These are phyloP conservation scores for Populus hybrid DNA, from an alignment of 441 rosid genomes.

Conservation along the genomic window DNA sequence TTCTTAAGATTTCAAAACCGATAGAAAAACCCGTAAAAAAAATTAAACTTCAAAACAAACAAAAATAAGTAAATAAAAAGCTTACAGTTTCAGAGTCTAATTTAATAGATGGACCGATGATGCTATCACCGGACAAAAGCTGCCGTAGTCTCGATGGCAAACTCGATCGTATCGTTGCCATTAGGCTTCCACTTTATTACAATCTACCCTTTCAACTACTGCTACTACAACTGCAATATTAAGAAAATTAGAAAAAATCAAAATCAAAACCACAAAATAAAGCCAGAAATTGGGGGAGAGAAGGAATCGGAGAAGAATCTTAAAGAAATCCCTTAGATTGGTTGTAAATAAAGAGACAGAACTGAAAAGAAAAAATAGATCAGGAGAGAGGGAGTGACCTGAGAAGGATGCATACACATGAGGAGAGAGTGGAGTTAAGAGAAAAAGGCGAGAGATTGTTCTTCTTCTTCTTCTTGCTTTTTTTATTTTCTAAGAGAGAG, in stretches of 20 bases:
- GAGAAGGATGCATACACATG: conserved; percentile 42
- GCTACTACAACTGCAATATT: not conserved
- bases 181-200: conserved; percentile 46
- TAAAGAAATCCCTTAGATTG: conserved; percentile 19
- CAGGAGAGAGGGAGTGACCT: conserved; percentile 24
- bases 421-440: conserved; percentile 12
- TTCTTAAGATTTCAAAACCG: not conserved
- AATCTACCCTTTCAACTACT: conserved; percentile 26
- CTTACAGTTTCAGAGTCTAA: conserved; percentile 92
- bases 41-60: not conserved
- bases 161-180: conserved; percentile 84
- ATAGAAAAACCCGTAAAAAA: not conserved
- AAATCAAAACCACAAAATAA: not conserved
- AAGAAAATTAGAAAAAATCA: not conserved
- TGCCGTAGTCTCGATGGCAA: conserved; percentile 93
- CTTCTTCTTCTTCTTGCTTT: too few species aligned
- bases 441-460: too few species aligned
- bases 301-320: conserved; percentile 10
- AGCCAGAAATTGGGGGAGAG: not conserved
- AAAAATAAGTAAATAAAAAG: conserved; percentile 3
- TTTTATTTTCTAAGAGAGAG: not conserved
- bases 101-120: conserved; percentile 72
- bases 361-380: conserved; percentile 24
- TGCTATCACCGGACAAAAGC: conserved; percentile 84
- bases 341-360: not conserved